Conservation (phyloP, 192 early-diverging fungal species). For the Obelidium mucronatum region DNA sequence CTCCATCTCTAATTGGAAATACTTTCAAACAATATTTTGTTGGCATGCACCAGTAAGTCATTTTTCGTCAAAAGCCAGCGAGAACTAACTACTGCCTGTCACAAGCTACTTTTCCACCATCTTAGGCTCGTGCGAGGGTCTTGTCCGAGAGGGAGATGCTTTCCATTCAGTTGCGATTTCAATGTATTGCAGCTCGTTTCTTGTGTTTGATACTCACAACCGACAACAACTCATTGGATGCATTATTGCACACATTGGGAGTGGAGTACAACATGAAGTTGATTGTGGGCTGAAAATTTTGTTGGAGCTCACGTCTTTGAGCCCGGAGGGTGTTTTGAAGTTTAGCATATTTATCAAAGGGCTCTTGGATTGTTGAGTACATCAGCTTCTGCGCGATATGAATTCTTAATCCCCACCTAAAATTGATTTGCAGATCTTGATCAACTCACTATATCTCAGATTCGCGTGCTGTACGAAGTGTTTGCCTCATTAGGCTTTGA, state of each 20-base stretch:
- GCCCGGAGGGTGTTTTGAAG: slow-evolving; percentile 18
- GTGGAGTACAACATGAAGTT: slow-evolving; percentile 25
- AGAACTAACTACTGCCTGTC: not conserved
- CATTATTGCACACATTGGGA: slow-evolving; percentile 35
- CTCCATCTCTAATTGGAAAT: not conserved
- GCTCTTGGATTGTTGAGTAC: slow-evolving; percentile 32
- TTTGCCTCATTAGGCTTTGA: slow-evolving; percentile 23
- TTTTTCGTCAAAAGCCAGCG: not conserved
- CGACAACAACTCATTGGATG: slow-evolving; percentile 30
- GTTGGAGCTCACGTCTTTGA: not conserved
- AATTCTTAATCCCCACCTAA: not conserved
- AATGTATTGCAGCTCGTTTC: slow-evolving; percentile 17
- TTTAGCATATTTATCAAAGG: slow-evolving; percentile 34
- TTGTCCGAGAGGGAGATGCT: slow-evolving; percentile 4
- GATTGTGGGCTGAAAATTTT: slow-evolving; percentile 27
- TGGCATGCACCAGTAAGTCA: slow-evolving; percentile 16
- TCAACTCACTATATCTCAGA: slow-evolving; percentile 23
- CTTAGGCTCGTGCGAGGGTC: not conserved
- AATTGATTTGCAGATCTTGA: slow-evolving; percentile 23
- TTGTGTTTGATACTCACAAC: slow-evolving; percentile 19
- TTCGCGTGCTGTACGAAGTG: slow-evolving; percentile 33
- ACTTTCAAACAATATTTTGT: slow-evolving; percentile 9
- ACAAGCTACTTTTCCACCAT: slow-evolving; percentile 22
- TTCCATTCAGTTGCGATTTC: slow-evolving; percentile 9
- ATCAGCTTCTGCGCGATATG: too few relatives aligned